Conservation (phyloP, 768 basidiomycete species). For the Epithele typhae region DNA sequence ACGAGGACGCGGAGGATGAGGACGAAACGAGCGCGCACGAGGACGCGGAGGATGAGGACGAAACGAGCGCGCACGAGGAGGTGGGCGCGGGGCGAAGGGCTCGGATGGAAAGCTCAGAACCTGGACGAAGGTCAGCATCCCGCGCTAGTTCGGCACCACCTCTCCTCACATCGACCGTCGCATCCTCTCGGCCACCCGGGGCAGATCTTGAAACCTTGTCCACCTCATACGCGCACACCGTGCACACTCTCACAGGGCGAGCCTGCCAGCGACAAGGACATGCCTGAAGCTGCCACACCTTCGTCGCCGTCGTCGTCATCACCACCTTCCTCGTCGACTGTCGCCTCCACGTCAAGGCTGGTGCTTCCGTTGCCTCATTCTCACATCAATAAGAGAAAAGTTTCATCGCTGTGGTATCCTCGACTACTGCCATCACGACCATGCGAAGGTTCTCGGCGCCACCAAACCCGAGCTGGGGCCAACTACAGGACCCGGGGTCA, state of each 20-base stretch:
- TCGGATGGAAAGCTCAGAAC: conserved; percentile 2
- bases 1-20: no score
- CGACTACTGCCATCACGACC: conserved; percentile 46
- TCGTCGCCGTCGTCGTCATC: conserved; percentile 52
- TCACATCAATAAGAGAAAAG: conserved; percentile 14
- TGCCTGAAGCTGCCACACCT: conserved; percentile 69
- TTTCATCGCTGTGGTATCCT: conserved; percentile 33
- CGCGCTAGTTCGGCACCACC: no score
- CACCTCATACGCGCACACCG: conserved; percentile 9
- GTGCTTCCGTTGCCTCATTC: conserved; percentile 16
- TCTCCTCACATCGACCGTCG: no score
- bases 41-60: conserved; percentile 33
- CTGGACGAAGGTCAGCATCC: conserved; percentile 13
- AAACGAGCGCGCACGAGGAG: no score
- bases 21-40: no score
- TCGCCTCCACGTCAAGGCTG: conserved; percentile 15
- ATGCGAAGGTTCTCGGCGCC: conserved; percentile 23
- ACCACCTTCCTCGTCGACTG: conserved; percentile 29
- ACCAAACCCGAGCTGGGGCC: conserved; percentile 9
- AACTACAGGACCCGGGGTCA: conserved; percentile 55
- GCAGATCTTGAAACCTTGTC: neutral
- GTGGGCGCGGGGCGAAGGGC: no score
- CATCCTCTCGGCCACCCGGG: no score
- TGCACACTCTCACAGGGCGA: conserved; percentile 39
- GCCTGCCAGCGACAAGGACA: conserved; percentile 57